These are phyloP conservation scores for Cryptosporidium viatorum DNA, from an alignment of 169 alveolate species.

Conservation along the genomic window DNA sequence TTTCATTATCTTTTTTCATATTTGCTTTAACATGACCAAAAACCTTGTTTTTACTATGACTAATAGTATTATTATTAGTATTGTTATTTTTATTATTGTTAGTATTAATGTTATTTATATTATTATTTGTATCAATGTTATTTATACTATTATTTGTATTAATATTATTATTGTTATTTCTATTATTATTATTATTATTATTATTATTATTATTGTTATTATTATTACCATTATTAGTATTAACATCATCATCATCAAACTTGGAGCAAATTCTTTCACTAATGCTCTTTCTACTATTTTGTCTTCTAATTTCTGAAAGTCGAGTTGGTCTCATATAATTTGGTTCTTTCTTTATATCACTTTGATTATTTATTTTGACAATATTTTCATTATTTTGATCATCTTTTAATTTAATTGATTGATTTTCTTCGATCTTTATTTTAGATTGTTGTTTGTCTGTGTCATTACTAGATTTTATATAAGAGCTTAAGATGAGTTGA, in stretches of 20 bases:
- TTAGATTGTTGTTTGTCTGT: neutral
- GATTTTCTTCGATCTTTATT: neutral
- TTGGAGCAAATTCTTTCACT: neutral
- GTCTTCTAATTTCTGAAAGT: constrained; percentile 45
- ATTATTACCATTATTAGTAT: too few relatives aligned
- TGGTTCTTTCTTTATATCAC: constrained; percentile 16
- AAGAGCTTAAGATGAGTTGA: constrained; percentile 9
- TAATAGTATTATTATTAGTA: too few relatives aligned
- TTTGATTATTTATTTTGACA: neutral
- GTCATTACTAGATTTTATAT: neutral
- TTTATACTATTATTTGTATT: too few relatives aligned
- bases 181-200: too few relatives aligned
- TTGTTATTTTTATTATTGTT: neutral
- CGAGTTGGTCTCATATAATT: constrained; percentile 71
- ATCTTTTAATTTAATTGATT: neutral
- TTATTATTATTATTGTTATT: too few relatives aligned
- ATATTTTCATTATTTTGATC: neutral
- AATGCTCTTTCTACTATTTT: constrained; percentile 1
- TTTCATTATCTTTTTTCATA: neutral
- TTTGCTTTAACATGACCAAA: neutral
- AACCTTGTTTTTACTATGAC: neutral
- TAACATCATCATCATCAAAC: neutral
- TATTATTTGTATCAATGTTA: too few relatives aligned
- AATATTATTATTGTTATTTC: too few relatives aligned
- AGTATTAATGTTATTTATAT: too few relatives aligned